Percentiles rank a stretch among this genome's conserved stretches.
These are phyloP conservation scores for Penicillium flavigenum DNA, from an alignment of 495 filamentous ascomycete species.

Conservation along the genomic window DNA sequence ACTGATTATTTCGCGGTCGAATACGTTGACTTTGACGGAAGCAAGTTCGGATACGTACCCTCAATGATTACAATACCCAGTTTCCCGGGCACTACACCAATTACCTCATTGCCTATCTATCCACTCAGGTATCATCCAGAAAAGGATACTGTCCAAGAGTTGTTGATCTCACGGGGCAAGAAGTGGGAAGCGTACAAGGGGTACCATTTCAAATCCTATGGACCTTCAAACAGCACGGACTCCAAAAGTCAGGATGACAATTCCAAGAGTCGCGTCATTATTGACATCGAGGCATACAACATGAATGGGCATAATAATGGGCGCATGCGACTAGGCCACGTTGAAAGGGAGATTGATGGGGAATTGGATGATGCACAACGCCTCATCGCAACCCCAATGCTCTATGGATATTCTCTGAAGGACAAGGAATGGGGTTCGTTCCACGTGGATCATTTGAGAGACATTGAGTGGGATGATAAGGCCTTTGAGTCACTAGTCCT, in stretches of 20 bases:
- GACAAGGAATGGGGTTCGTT: constrained; percentile 46
- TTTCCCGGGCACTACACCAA: constrained; percentile 57
- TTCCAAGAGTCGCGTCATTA: constrained; percentile 55
- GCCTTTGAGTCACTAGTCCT: constrained; percentile 60
- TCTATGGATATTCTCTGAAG: constrained; percentile 31
- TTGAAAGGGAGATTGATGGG: constrained; percentile 11
- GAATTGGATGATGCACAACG: constrained; percentile 20
- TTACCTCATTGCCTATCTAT: constrained; percentile 54
- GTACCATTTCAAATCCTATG: constrained; percentile 62
- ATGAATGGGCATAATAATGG: constrained; percentile 23
- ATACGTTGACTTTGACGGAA: constrained; percentile 62
- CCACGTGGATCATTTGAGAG: constrained; percentile 34
- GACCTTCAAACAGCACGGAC: constrained; percentile 36
- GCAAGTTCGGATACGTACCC: constrained; percentile 51
- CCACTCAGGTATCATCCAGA: constrained; percentile 58
- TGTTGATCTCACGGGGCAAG: constrained; percentile 47
- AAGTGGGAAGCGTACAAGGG: constrained; percentile 56
- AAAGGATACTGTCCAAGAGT: constrained; percentile 19
- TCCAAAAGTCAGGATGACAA: constrained; percentile 14
- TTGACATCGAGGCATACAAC: constrained; percentile 48
- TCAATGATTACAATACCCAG: constrained; percentile 42
- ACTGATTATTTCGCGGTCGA: constrained; percentile 28
- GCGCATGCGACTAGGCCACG: constrained; percentile 30
- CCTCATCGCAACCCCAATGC: constrained; percentile 19
- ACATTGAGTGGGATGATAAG: constrained; percentile 52